Conservation (phyloP, 2,329 filamentous ascomycete genomes). For the Trichoderma sp. region DNA sequence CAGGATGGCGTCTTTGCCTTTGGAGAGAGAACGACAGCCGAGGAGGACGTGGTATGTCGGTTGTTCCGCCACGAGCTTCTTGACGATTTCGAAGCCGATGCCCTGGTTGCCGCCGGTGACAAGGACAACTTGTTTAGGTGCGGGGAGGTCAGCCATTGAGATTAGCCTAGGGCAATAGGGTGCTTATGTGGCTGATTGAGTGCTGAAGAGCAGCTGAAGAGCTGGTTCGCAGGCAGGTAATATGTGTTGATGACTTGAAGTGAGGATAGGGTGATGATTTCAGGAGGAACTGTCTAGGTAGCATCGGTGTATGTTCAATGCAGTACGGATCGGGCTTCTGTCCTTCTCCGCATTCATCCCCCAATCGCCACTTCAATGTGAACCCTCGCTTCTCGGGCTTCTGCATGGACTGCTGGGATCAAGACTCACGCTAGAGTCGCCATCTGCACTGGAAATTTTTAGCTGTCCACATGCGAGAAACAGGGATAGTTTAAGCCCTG, state of each 20-base stretch:
- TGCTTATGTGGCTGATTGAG: too few species aligned
- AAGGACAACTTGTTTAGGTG: constrained; percentile 16
- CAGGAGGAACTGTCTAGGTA: too few species aligned
- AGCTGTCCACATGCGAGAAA: neutral
- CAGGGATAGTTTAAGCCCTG: neutral
- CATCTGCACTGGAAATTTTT: neutral
- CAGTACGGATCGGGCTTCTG: too few species aligned
- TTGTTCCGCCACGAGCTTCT: constrained; percentile 16
- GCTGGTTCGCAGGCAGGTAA: neutral
- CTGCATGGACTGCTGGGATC: neutral
- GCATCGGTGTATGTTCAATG: too few species aligned
- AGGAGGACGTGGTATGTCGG: constrained; percentile 13
- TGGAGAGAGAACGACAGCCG: constrained; percentile 8
- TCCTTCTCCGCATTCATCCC: neutral
- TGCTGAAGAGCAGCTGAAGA: neutral
- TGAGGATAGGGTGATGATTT: too few species aligned
- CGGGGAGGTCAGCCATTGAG: constrained; percentile 11
- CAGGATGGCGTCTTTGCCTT: constrained; percentile 1
- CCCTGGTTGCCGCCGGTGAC: constrained; percentile 17
- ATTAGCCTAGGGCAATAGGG: neutral
- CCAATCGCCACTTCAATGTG: too few species aligned
- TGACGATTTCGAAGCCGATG: constrained; percentile 19
- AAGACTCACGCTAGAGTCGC: constrained; percentile 1
- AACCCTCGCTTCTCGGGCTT: too few species aligned
- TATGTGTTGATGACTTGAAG: too few species aligned